Percentiles rank a stretch among this genome's conserved stretches.
Evolutionary conservation across 805 yeast genomes (phyloP).

Genomic region (Barnettozyma botsteinii): DNA sequence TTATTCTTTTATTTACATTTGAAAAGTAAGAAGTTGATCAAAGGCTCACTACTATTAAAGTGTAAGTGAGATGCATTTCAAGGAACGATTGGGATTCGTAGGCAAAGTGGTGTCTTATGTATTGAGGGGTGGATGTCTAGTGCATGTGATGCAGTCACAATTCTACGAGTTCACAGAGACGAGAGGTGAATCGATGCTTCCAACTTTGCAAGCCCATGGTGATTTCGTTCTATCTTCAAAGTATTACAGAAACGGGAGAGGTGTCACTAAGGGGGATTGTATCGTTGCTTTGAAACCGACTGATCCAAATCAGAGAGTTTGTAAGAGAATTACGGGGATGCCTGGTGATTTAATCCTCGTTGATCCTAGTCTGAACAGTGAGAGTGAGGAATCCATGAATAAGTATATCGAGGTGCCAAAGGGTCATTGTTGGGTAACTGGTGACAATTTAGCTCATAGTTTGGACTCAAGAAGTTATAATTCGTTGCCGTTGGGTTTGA

Average conservation of each 20-base stretch:
- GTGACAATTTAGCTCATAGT: constrained; percentile 85
- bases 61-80: too few relatives aligned
- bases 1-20: too few relatives aligned
- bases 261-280: constrained; percentile 75
- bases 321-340: constrained; percentile 93
- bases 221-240: constrained; percentile 81
- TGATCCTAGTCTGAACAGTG: constrained; percentile 60
- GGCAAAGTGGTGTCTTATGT: constrained; percentile 24
- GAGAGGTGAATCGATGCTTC: constrained; percentile 92
- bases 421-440: constrained; percentile 97
- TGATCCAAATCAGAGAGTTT: constrained; percentile 76
- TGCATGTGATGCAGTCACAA: constrained; percentile 63
- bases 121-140: constrained; percentile 50
- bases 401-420: constrained; percentile 74
- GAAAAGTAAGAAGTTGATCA: too few relatives aligned
- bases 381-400: constrained; percentile 24
- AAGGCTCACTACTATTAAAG: too few relatives aligned
- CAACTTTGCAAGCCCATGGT: constrained; percentile 67
- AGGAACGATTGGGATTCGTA: constrained; percentile 19
- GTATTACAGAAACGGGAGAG: constrained; percentile 54
- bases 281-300: constrained; percentile 88
- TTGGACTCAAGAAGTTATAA: constrained; percentile 87
- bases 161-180: constrained; percentile 76
- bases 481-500: constrained; percentile 82
- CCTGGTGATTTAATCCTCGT: constrained; percentile 82